Conservation (phyloP, 2,329 filamentous ascomycete species). For the Bertia moriformis region DNA sequence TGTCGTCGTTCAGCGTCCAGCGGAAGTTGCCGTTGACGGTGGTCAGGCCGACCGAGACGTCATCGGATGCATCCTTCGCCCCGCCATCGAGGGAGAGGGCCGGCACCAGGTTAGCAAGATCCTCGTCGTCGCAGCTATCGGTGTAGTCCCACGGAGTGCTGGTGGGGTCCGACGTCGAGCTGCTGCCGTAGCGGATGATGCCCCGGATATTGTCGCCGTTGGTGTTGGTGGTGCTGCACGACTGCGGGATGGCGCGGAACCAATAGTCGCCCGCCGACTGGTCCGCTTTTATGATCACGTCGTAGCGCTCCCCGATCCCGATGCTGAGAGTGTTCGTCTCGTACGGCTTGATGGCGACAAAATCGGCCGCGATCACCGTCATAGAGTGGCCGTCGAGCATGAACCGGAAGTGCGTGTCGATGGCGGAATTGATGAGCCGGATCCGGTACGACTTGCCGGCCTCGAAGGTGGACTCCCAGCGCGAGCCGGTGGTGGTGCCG, state of each 20-base stretch:
- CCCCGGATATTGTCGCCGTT: constrained; percentile 8
- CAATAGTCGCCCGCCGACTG: constrained; percentile 8
- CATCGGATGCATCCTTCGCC: neutral
- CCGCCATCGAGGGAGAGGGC: constrained; percentile 8
- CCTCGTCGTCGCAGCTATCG: constrained; percentile 12
- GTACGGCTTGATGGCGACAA: neutral
- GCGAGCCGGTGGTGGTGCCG: constrained; percentile 7
- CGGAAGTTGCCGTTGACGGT: constrained; percentile 8
- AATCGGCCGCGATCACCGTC: neutral
- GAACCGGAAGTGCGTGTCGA: constrained; percentile 25
- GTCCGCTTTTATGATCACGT: constrained; percentile 21
- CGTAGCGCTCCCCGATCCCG: constrained; percentile 22
- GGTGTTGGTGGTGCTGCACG: constrained; percentile 4
- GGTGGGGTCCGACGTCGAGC: constrained; percentile 12
- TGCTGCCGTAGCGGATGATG: constrained; percentile 10
- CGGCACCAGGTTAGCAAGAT: constrained; percentile 10
- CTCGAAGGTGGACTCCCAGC: constrained; percentile 12
- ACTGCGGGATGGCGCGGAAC: constrained; percentile 11
- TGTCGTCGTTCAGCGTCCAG: constrained; percentile 17
- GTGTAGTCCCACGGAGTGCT: constrained; percentile 8
- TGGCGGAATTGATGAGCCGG: constrained; percentile 26
- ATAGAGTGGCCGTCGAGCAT: constrained; percentile 3
- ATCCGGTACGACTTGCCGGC: constrained; percentile 24
- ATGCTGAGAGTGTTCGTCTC: constrained; percentile 15
- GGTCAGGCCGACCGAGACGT: constrained; percentile 2